phyloP scores from a whole-genome alignment of 202 grass and related monocot species.

The Hordeum pubiflorum region DNA sequence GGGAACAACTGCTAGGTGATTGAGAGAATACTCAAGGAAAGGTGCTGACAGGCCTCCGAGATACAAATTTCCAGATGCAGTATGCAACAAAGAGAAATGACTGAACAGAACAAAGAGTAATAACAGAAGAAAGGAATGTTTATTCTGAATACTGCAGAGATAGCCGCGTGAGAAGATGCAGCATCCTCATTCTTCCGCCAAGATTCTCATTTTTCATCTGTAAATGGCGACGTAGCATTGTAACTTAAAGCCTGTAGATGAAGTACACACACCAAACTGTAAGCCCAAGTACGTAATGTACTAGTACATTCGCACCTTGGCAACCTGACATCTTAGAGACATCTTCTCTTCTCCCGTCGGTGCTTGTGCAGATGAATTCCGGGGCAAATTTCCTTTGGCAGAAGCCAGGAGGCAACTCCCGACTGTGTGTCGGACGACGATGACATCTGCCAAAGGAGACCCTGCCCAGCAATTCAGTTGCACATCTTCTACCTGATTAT shows the following conservation, averaged over 20 bases:
- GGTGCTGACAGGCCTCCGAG: slow-evolving; percentile 39
- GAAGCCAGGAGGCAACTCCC: not conserved
- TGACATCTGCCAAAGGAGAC: slow-evolving; percentile 40
- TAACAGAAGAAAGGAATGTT: not conserved
- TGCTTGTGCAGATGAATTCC: slow-evolving; percentile 37
- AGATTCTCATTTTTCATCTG: not conserved
- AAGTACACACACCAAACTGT: not conserved
- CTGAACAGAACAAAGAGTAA: no score
- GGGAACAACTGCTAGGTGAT: slow-evolving; percentile 51
- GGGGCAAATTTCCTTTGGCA: slow-evolving; percentile 62
- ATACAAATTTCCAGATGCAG: slow-evolving; percentile 67
- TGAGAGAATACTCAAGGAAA: slow-evolving; percentile 79
- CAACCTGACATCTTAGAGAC: not conserved
- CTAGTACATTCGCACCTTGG: not conserved
- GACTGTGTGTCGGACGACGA: not conserved
- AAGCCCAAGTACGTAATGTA: not conserved
- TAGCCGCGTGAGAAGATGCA: not conserved
- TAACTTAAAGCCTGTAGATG: no score
- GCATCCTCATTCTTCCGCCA: not conserved
- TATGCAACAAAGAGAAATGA: slow-evolving; percentile 55
- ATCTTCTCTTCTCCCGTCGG: no score
- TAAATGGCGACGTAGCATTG: not conserved
- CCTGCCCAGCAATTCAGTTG: slow-evolving; percentile 48
- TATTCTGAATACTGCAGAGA: not conserved
- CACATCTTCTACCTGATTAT: not conserved